Conservation (phyloP, 2,329 filamentous ascomycete species). For the Fusarium liriodendri region DNA sequence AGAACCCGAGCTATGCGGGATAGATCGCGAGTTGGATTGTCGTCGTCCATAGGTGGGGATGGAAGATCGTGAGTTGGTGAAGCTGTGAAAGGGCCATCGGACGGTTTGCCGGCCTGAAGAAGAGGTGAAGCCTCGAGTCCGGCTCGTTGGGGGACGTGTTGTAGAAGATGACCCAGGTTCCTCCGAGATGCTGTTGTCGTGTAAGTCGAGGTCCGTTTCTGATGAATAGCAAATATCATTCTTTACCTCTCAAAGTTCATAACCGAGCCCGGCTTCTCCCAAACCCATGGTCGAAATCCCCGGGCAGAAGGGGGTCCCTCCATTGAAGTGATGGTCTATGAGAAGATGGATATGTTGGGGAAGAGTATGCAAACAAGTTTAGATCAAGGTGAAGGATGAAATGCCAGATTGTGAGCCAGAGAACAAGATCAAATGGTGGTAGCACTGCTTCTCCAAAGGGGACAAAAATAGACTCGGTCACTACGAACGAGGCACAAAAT, state of each 20-base stretch:
- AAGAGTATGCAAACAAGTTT: constrained; percentile 11
- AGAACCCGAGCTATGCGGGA: constrained; percentile 37
- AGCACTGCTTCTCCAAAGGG: constrained; percentile 36
- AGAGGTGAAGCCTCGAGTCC: constrained; percentile 42
- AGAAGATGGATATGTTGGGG: constrained; percentile 7
- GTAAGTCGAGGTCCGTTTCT: constrained; percentile 16
- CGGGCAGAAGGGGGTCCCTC: constrained; percentile 41
- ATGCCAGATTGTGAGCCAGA: constrained; percentile 13
- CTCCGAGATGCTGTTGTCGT: constrained; percentile 36
- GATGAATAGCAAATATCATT: constrained; percentile 2
- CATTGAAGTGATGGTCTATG: constrained; percentile 29
- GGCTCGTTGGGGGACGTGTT: constrained; percentile 32
- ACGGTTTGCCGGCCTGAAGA: constrained; percentile 43
- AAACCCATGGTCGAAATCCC: constrained; percentile 35
- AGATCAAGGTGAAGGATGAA: constrained; percentile 16
- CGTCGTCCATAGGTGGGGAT: constrained; percentile 34
- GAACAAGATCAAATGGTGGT: constrained; percentile 13
- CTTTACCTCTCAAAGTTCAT: constrained; percentile 43
- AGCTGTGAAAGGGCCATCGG: constrained; percentile 44
- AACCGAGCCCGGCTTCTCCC: constrained; percentile 39
- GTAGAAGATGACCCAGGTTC: constrained; percentile 35
- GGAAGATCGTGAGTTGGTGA: constrained; percentile 43
- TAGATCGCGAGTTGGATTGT: constrained; percentile 34
- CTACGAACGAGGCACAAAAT: constrained; percentile 22
- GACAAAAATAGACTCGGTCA: constrained; percentile 26